Base-by-base conservation (phyloP, 495 filamentous ascomycete genomes). In the Aspergillus bridgeri region DNA sequence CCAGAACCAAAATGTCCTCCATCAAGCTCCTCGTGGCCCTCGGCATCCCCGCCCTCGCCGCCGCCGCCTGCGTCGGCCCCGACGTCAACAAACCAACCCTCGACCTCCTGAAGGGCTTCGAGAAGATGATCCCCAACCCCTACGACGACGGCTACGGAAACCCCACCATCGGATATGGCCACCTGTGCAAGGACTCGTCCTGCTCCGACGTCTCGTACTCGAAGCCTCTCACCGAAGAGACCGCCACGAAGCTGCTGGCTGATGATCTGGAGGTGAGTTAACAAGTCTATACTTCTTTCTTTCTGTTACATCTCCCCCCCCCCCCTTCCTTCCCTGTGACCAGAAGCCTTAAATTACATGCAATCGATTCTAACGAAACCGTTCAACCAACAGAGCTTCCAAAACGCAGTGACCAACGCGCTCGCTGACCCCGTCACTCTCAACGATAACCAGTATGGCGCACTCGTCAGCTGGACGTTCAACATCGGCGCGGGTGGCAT, bases 81-180 rank as follows among this genome's bases (percentile, higher is more conserved):
- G 53, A 57, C 42, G 63, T 73, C 53, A 79, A 78, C 59, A 50
- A 54, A 17, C 69, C 70, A 13, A 74, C 73, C 19, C 47, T 77
- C 6, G 48, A 66, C 46, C 60, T 78, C 11, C 71, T 79, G 56
- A 71, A 75, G 47, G 56, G 66, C 51, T 79, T 74, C 48, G 75
- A 79, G 56, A 66, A 67, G 8, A 77, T 69, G 53, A 54, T 66
- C 21, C 52, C 71, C 8, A 57, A 27, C 19, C 62, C 66, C 17
- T 69, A 69, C 50, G 67, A 65, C 25, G 77, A 82, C 53, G 72
- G 75, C 15, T 72, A 69, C 55, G 76, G 76, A 27, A 64, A 77
- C 43, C 75, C 77, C 0, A 82, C 77, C 25, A 69, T 82, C 18
- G 79, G 79, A 27, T 82, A 81, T 59, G 79, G 79, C 47, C 79